Evolutionary conservation across 345 rosid species (phyloP).

Genomic region (Balakata baccata): DNA sequence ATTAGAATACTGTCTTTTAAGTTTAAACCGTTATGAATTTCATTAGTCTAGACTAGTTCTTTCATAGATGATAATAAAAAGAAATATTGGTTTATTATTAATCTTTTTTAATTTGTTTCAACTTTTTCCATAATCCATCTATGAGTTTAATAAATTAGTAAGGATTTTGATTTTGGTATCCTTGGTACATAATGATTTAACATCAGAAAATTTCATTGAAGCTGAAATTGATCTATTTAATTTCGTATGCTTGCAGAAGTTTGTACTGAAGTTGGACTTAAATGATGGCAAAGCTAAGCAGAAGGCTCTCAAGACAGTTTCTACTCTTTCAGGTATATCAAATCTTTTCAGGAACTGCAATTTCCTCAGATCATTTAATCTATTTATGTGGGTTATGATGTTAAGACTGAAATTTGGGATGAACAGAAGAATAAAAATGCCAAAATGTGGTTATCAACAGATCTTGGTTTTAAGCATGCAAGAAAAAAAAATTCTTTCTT

Average conservation of each 20-base stretch:
- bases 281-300: constrained; percentile 75
- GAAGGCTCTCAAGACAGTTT: constrained; percentile 80
- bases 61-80: not conserved
- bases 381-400: not conserved
- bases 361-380: not conserved
- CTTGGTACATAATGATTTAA: not conserved
- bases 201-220: not conserved
- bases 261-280: constrained; percentile 70
- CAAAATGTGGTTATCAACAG: not conserved
- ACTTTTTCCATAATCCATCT: not conserved
- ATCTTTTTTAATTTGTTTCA: not conserved
- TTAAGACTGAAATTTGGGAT: not conserved
- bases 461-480: not conserved
- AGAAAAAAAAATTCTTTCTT: not conserved
- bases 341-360: not conserved
- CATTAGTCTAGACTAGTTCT: not conserved
- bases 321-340: constrained; percentile 67
- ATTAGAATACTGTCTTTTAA: too few species aligned
- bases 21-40: too few species aligned
- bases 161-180: not conserved
- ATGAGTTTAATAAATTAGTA: not conserved
- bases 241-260: constrained; percentile 52
- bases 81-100: not conserved
- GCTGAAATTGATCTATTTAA: constrained; percentile 19
- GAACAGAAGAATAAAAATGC: not conserved